Conservation (phyloP, 2,329 filamentous ascomycete genomes). For the Scedosporium minutisporum region DNA sequence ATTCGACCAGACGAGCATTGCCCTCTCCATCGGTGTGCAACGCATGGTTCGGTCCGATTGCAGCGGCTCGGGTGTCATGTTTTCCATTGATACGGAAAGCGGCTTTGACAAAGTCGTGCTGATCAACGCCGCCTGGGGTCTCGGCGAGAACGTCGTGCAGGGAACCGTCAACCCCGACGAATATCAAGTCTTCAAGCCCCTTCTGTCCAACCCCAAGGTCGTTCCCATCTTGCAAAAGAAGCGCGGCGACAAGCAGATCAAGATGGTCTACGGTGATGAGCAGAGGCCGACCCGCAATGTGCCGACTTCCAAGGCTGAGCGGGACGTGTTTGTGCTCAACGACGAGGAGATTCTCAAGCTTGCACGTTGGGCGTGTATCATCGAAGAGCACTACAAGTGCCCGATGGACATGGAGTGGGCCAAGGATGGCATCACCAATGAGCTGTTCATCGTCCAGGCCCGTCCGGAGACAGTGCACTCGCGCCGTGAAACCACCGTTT, state of each 20-base stretch:
- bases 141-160: constrained; percentile 28
- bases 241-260: constrained; percentile 22
- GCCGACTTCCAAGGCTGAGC: constrained; percentile 25
- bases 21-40: constrained; percentile 20
- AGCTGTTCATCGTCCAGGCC: constrained; percentile 26
- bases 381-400: constrained; percentile 24
- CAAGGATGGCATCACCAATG: constrained; percentile 19
- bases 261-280: constrained; percentile 23
- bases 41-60: constrained; percentile 23
- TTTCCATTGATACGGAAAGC: constrained; percentile 28
- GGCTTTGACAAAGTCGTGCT: constrained; percentile 28
- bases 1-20: constrained; percentile 18
- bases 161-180: constrained; percentile 28
- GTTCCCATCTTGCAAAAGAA: constrained; percentile 24
- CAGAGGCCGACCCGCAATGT: constrained; percentile 22
- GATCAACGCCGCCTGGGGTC: constrained; percentile 25
- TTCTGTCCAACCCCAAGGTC: constrained; percentile 16
- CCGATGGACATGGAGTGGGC: constrained; percentile 31
- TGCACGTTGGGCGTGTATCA: constrained; percentile 22
- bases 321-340: constrained; percentile 20
- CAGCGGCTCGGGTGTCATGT: constrained; percentile 26
- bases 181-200: constrained; percentile 27
- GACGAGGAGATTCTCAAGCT: constrained; percentile 25
- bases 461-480: constrained; percentile 27
- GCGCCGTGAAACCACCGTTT: constrained; percentile 17